These are phyloP conservation scores for Podaxis sp. DNA, from an alignment of 768 basidiomycete species.

Conservation along the genomic window DNA sequence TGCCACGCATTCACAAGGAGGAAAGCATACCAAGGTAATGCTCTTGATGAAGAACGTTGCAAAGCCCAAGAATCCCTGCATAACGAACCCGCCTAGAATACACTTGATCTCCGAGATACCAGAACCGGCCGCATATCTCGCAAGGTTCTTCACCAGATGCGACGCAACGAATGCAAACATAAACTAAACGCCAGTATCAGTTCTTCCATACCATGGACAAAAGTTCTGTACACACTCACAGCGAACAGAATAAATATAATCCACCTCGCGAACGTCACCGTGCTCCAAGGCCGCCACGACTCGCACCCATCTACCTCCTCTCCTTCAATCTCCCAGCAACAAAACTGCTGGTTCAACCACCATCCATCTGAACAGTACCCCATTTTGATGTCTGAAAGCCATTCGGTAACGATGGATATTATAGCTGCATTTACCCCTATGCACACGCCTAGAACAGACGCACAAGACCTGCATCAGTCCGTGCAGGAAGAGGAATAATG, in stretches of 20 bases:
- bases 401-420: conserved; percentile 92
- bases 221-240: conserved; percentile 41
- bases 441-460: conserved; percentile 55
- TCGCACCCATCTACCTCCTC: conserved; percentile 78
- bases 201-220: neutral
- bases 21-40: conserved; percentile 70
- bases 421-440: conserved; percentile 95
- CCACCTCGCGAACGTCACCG: conserved; percentile 69
- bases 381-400: conserved; percentile 97
- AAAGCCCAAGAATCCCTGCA: conserved; percentile 91
- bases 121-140: conserved; percentile 95
- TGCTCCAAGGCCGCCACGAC: conserved; percentile 91
- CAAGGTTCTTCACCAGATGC: conserved; percentile 82
- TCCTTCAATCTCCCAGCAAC: conserved; percentile 93
- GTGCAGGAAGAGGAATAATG: neutral
- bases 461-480: neutral
- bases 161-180: conserved; percentile 83
- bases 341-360: conserved; percentile 99
- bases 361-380: conserved; percentile 96
- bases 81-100: conserved; percentile 93
- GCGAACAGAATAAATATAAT: conserved; percentile 85
- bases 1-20: neutral
- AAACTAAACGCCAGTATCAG: conserved; percentile 41
- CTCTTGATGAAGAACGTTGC: conserved; percentile 93
- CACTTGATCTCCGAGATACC: conserved; percentile 99